Evolutionary conservation across 1,284 basidiomycete genomes (phyloP).

Genomic region (Ganoderma lucidum): DNA sequence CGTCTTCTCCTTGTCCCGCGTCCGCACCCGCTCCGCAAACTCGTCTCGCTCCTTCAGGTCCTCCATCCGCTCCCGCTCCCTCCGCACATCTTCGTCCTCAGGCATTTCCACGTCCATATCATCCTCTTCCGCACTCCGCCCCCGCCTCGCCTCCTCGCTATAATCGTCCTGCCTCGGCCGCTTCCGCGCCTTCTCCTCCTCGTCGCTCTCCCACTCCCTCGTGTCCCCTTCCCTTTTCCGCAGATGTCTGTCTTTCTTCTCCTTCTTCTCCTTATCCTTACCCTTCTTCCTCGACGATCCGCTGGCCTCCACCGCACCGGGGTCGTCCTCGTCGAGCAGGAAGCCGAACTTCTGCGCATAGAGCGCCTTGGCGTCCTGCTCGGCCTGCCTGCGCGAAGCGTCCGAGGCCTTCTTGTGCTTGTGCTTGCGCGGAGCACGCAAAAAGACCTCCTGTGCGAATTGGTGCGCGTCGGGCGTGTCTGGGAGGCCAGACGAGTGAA

Average conservation of each 20-base stretch:
- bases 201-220: conserved; percentile 88
- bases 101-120: conserved; percentile 55
- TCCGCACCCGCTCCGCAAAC: conserved; percentile 88
- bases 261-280: conserved; percentile 46
- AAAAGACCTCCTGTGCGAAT: conserved; percentile 84
- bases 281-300: conserved; percentile 46
- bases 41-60: conserved; percentile 92
- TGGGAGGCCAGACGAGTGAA: conserved; percentile 83
- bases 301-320: conserved; percentile 50
- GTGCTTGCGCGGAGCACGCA: conserved; percentile 74
- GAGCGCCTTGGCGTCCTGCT: conserved; percentile 77
- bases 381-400: conserved; percentile 63
- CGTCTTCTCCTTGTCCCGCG: conserved; percentile 85
- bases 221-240: conserved; percentile 84
- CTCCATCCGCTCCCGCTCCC: conserved; percentile 79
- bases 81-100: conserved; percentile 77
- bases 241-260: conserved; percentile 68
- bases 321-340: conserved; percentile 77
- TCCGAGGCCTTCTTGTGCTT: conserved; percentile 72
- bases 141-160: conserved; percentile 33
- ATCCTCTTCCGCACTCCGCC: conserved; percentile 44
- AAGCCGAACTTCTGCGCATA: conserved; percentile 81
- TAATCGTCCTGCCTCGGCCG: conserved; percentile 60
- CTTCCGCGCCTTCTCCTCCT: conserved; percentile 82
- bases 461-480: conserved; percentile 80